Conservation (phyloP, 2,329 filamentous ascomycete species). For the Trichoderma sp. region DNA sequence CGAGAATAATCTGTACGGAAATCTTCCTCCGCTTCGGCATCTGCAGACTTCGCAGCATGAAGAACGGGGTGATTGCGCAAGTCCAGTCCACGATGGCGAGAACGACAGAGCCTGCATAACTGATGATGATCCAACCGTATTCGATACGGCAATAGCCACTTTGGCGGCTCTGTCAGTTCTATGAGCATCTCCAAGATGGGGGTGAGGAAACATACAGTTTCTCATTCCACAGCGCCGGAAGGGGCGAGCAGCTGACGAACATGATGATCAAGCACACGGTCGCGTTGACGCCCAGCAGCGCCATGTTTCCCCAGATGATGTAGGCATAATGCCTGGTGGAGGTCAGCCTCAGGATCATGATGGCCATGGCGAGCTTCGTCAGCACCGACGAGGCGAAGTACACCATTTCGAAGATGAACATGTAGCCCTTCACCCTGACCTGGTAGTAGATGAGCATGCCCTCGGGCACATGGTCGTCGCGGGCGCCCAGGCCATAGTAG, state of each 20-base stretch:
- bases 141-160: slow-evolving; percentile 1
- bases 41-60: slow-evolving; percentile 8
- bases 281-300: slow-evolving; percentile 4
- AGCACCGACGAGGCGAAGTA: slow-evolving; percentile 6
- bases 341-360: slow-evolving; percentile 10
- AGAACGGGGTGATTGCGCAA: slow-evolving; percentile 7
- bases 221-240: slow-evolving; percentile 13
- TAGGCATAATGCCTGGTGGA: neutral
- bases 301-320: slow-evolving; percentile 7
- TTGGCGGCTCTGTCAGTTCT: neutral
- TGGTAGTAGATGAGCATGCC: slow-evolving; percentile 5
- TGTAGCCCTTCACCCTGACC: slow-evolving; percentile 3
- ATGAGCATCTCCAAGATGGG: neutral
- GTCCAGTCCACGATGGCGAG: slow-evolving; percentile 2
- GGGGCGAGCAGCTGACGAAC: slow-evolving; percentile 5
- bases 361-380: slow-evolving; percentile 14
- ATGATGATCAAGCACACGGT: slow-evolving; percentile 3
- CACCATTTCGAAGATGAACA: slow-evolving; percentile 7
- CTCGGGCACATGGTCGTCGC: neutral
- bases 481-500: slow-evolving; percentile 9
- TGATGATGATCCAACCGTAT: slow-evolving; percentile 16
- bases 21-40: slow-evolving; percentile 10
- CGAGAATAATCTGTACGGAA: slow-evolving; percentile 5
- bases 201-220: neutral
- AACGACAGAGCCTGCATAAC: slow-evolving; percentile 5